Base-by-base conservation (phyloP, 2,329 filamentous ascomycete species). In the Colletotrichum orbiculare region DNA sequence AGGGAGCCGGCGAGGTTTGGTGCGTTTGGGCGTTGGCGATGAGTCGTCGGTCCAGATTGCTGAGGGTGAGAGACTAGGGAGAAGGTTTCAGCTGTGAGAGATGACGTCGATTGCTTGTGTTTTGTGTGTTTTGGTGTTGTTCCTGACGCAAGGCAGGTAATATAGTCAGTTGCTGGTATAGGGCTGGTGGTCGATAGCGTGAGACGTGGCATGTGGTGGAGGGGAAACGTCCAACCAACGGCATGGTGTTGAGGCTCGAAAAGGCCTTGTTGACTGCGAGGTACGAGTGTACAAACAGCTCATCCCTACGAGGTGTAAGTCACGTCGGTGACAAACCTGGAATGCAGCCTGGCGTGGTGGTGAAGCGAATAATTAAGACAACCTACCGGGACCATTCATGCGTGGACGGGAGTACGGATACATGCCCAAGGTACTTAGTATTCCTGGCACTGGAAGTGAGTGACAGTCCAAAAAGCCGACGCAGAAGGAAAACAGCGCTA, bases 71-170 rank as follows among this genome's bases (percentile, higher is more conserved):
- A 52, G 17, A 25, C 25, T 5, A 25, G 25, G 25, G 43, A n/a
- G 17, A 46, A 15, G 41, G 56, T 53, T 59, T 59, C 56, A 59
- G 39, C n/a, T n/a, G 56, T 59, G 56, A 34, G 39, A 48, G 47
- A 59, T 59, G 56, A 53, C 47, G 56, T 59, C 39, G 53, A 47
- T 12, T 38, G 15, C 13, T 42, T 12, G 9, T 39, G 43, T 41
- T n/a, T 25, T 39, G 17, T 12, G n/a, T 39, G 43, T 41, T n/a
- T 25, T 39, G 17, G 37, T 13, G 54, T 37, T 39, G 17, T 60
- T 46, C 39, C 48, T 2, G 45, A 45, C 38, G 33, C 45, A 38
- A 49, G 37, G 38, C 17, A 35, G 55, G 47, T 33, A 41, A 42
- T 59, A 59, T 59, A 11, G n/a, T 6, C 11, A 33, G 33, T 5